These are phyloP conservation scores for Coffea humblotiana DNA, from an alignment of 305 asterid species.

Conservation along the genomic window DNA sequence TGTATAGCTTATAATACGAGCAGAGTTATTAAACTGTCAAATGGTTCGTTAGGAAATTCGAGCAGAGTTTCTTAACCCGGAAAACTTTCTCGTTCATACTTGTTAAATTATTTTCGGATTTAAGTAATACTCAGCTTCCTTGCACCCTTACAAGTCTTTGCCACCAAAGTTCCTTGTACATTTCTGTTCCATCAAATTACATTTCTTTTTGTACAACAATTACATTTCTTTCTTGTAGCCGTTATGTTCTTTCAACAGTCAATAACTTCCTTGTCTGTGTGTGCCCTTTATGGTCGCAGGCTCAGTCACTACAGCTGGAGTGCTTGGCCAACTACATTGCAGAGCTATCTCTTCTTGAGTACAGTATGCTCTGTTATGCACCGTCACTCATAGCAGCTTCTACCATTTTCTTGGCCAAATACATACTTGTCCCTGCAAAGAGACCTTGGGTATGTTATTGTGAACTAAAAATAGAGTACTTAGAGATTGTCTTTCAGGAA, in stretches of 20 bases:
- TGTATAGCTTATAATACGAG: neutral
- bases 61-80: no score
- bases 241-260: neutral
- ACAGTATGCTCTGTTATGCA: constrained; percentile 39
- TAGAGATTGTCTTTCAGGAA: neutral
- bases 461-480: neutral
- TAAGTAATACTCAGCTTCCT: neutral
- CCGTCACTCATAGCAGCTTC: constrained; percentile 57
- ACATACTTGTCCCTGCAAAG: constrained; percentile 35
- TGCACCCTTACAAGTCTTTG: neutral
- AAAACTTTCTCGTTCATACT: neutral
- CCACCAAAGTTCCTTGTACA: neutral
- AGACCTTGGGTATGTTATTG: constrained; percentile 47
- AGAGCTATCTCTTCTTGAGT: constrained; percentile 52
- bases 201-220: neutral
- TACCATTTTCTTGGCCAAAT: constrained; percentile 49
- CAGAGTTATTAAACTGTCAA: neutral
- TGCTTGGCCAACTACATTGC: constrained; percentile 49
- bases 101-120: neutral
- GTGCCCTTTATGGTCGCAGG: constrained; percentile 14
- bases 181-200: neutral
- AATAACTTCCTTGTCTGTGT: neutral
- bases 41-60: neutral
- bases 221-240: neutral
- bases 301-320: constrained; percentile 38